phyloP scores from a whole-genome alignment of 305 asterid species.

The Fraxinus sp. region DNA sequence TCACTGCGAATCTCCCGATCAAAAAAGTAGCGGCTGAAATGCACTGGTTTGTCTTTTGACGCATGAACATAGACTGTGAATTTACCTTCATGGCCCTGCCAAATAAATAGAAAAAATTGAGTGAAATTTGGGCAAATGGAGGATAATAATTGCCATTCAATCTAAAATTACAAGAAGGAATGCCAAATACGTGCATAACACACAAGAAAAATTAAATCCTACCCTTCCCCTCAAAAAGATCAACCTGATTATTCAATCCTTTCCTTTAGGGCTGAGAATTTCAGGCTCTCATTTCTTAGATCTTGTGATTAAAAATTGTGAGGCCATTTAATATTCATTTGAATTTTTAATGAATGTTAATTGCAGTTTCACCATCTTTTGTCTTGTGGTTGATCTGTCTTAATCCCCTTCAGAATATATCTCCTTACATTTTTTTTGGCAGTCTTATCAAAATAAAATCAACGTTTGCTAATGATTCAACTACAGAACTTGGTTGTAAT shows the following conservation, averaged over 20 bases:
- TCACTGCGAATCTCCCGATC: conserved; percentile 91
- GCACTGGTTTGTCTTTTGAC: conserved; percentile 85
- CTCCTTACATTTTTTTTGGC: neutral
- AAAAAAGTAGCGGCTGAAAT: conserved; percentile 92
- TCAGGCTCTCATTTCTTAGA: neutral
- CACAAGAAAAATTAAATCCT: neutral
- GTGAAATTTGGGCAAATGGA: neutral
- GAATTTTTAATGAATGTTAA: neutral
- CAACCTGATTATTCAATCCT: neutral
- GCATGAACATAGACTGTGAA: conserved; percentile 95
- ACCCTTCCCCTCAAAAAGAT: neutral
- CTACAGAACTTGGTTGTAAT: neutral
- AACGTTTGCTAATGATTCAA: neutral
- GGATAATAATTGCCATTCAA: neutral
- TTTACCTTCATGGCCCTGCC: conserved; percentile 96
- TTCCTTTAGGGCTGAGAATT: conserved; percentile 6
- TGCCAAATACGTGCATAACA: neutral
- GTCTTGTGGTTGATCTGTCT: neutral
- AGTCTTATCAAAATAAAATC: neutral
- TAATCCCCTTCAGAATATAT: neutral
- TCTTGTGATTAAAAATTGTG: neutral
- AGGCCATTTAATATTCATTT: neutral
- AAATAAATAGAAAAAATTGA: conserved; percentile 19
- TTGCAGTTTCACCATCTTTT: neutral
- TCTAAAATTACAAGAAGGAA: neutral